Evolutionary conservation across 2,329 filamentous ascomycete genomes (phyloP).

Genomic region (Colletotrichum sp.): DNA sequence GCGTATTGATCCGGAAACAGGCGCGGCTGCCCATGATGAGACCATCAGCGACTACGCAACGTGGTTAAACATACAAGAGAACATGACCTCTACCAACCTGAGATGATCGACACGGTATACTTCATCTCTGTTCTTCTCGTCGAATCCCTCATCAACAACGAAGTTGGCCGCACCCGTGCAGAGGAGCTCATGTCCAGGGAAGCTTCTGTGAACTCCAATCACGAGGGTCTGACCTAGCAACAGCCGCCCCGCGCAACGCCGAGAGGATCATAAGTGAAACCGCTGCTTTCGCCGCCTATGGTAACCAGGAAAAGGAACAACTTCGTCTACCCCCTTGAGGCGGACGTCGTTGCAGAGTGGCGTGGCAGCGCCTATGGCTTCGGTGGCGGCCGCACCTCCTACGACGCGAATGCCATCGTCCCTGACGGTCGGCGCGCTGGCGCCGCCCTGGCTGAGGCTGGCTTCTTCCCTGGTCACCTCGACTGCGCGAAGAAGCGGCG

Average conservation of each 20-base stretch:
- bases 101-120: too few species aligned
- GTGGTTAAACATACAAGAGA: too few species aligned
- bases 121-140: too few species aligned
- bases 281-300: not conserved
- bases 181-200: not conserved
- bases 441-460: not conserved
- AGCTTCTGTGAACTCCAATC: not conserved
- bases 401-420: not conserved
- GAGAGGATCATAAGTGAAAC: not conserved
- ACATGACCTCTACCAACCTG: too few species aligned
- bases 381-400: not conserved
- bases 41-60: too few species aligned
- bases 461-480: not conserved
- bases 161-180: not conserved
- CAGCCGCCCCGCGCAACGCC: not conserved
- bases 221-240: not conserved
- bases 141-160: too few species aligned
- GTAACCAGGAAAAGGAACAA: not conserved
- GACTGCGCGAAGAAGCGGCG: not conserved
- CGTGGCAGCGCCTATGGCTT: not conserved
- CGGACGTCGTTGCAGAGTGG: not conserved
- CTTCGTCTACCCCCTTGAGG: not conserved
- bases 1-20: too few species aligned
- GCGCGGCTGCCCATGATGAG: too few species aligned
- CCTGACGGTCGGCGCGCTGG: not conserved